Evolutionary conservation across 139 green algal genomes (phyloP).

Genomic region (Tetraselmis striata): DNA sequence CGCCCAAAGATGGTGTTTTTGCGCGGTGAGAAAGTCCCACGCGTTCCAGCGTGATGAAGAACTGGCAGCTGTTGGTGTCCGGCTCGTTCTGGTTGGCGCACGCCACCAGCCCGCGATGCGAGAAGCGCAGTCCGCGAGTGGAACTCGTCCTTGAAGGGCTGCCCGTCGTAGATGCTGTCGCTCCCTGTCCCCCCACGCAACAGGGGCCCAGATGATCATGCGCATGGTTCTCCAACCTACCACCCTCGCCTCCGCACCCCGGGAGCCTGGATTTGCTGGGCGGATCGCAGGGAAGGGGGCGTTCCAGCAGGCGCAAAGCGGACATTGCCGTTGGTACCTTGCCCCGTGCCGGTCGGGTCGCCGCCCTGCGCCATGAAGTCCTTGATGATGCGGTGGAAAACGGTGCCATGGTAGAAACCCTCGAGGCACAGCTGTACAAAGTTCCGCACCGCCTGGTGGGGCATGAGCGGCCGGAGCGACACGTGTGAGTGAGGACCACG

Average conservation of each 20-base stretch:
- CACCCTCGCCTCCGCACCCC: too few relatives aligned
- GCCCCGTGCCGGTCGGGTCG: constrained; percentile 69
- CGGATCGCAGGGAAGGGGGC: too few relatives aligned
- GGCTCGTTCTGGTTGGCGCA: constrained; percentile 84
- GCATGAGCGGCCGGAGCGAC: too few relatives aligned
- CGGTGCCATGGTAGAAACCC: constrained; percentile 86
- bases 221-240: too few relatives aligned
- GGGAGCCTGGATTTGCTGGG: too few relatives aligned
- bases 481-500: too few relatives aligned
- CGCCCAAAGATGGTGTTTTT: constrained; percentile 92
- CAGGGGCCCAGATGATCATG: too few relatives aligned
- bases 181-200: constrained; percentile 35
- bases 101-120: constrained; percentile 81
- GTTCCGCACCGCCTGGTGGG: constrained; percentile 69
- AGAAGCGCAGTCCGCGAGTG: constrained; percentile 86
- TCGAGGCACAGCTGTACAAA: constrained; percentile 95
- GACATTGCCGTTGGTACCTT: too few relatives aligned
- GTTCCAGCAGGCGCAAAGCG: too few relatives aligned
- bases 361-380: constrained; percentile 73
- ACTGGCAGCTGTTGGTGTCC: constrained; percentile 88
- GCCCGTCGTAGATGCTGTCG: constrained; percentile 61
- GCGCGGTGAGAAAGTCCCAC: constrained; percentile 68
- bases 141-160: constrained; percentile 82
- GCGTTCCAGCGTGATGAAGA: constrained; percentile 82
- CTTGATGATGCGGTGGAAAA: constrained; percentile 87